Percentiles rank a stretch among this genome's conserved stretches.
Evolutionary conservation across 169 alveolate genomes (phyloP).

Genomic region (Plasmodium falciparum): DNA sequence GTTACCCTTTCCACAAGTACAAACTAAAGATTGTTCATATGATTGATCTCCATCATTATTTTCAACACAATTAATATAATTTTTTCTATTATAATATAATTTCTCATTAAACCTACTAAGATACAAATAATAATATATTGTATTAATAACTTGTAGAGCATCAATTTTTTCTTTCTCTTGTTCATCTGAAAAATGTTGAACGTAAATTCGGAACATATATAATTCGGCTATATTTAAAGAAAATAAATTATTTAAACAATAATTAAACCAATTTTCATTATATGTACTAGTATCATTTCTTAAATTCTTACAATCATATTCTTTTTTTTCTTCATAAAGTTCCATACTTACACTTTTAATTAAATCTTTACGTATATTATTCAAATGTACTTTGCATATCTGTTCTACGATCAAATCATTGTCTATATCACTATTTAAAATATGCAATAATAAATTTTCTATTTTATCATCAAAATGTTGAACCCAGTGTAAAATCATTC

Average conservation of each 20-base stretch:
- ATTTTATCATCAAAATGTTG: conserved; percentile 51
- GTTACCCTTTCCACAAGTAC: conserved; percentile 55
- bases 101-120: conserved; percentile 51
- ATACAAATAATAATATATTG: conserved; percentile 42
- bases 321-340: not conserved
- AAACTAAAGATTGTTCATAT: conserved; percentile 16
- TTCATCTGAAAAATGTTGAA: conserved; percentile 63
- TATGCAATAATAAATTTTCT: conserved; percentile 34
- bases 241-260: conserved; percentile 51
- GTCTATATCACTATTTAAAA: conserved; percentile 58
- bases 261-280: conserved; percentile 42
- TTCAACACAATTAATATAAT: conserved; percentile 49
- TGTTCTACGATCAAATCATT: conserved; percentile 68
- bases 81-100: conserved; percentile 52
- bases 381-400: conserved; percentile 48
- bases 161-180: conserved; percentile 74
- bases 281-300: conserved; percentile 12
- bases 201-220: conserved; percentile 47
- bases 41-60: conserved; percentile 53
- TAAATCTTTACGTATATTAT: conserved; percentile 22
- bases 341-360: conserved; percentile 16
- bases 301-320: not conserved
- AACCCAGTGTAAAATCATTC: conserved; percentile 58
- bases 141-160: conserved; percentile 56
- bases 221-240: conserved; percentile 55